Conservation (phyloP, 2,329 filamentous ascomycete genomes). For the Alternaria dauci region DNA sequence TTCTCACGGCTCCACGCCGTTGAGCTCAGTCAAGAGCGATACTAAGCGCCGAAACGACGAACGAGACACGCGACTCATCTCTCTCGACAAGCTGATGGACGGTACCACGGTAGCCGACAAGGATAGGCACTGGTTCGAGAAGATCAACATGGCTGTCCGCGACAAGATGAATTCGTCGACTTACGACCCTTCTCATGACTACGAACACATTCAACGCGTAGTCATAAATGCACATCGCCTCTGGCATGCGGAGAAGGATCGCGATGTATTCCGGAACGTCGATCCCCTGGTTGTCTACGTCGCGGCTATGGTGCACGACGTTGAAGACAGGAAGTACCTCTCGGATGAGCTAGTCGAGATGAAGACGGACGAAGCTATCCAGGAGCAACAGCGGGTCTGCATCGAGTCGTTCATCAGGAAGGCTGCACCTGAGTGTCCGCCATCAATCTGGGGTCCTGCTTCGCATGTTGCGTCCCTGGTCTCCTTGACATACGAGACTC, state of each 20-base stretch:
- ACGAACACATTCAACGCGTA: slow-evolving; percentile 80
- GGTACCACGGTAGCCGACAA: background rate
- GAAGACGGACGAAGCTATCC: slow-evolving; percentile 53
- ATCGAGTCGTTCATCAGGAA: slow-evolving; percentile 23
- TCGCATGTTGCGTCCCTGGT: slow-evolving; percentile 77
- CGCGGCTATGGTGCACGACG: slow-evolving; percentile 72
- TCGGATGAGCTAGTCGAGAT: slow-evolving; percentile 6
- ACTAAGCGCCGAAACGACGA: slow-evolving; percentile 1
- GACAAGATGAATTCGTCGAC: slow-evolving; percentile 69
- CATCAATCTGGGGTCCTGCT: slow-evolving; percentile 68
- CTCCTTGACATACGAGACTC: slow-evolving; percentile 77
- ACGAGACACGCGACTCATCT: slow-evolving; percentile 5
- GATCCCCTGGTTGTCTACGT: slow-evolving; percentile 70
- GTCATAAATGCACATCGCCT: slow-evolving; percentile 72
- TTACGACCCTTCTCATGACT: slow-evolving; percentile 86
- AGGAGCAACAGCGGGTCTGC: slow-evolving; percentile 56
- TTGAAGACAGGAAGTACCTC: slow-evolving; percentile 81
- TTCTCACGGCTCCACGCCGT: background rate
- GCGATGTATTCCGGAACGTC: slow-evolving; percentile 39
- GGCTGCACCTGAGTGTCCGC: slow-evolving; percentile 10
- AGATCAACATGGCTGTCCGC: slow-evolving; percentile 42
- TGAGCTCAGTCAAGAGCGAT: background rate
- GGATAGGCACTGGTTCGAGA: slow-evolving; percentile 19
- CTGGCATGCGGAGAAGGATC: slow-evolving; percentile 59
- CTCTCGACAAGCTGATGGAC: slow-evolving; percentile 3